Evolutionary conservation across 768 basidiomycete genomes (phyloP), one percentile per base, ranked within the genome.

Genomic region (Omphalotus guepiniiformis): DNA sequence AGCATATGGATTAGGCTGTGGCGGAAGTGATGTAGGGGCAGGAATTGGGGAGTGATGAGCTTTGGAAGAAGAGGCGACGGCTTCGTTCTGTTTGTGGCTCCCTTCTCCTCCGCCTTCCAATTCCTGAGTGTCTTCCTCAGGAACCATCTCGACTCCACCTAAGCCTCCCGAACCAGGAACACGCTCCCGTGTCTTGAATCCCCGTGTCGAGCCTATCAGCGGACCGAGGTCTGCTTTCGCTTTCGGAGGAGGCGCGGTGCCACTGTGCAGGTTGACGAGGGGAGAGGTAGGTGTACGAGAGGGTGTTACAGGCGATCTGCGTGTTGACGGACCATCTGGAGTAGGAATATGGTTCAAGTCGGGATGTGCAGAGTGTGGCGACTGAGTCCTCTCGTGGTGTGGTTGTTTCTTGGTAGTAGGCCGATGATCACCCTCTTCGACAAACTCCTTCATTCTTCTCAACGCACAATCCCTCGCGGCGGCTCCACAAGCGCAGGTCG

Each of bases 401-500:
- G 7, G 22, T 8, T 12, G 2, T 32, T 29, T 16, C n/a, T 30
- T 6, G 6, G 15, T 19, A 6, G 42, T n/a, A 6, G 44, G 50
- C 48, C 39, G 18, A 37, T 28, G 36, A 16, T 39, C 4, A 29
- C 39, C 63, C 26, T 61, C 63, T 35, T 77, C 75, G 19, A 85
- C 82, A 52, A 86, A 81, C n/a, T 69, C 69, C 12, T 76, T 77
- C 76, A 86, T 83, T n/a, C 77, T 72, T 11, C 66, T 70, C 21
- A 85, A 60, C 2, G 79, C 83, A 55, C 87, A 89, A 43, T 84
- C 79, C 26, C 69, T 70, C 3, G n/a, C 35, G 35, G 21, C 6
- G 8, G 76, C 69, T 5, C 86, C 86, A 53, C 86, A 88, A 0
- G 86, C 86, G 46, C 86, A 88, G 1, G 83, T 82, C 3, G 82